Conservation (phyloP, 805 yeast species). For the Sugiyamaella floridensis region DNA sequence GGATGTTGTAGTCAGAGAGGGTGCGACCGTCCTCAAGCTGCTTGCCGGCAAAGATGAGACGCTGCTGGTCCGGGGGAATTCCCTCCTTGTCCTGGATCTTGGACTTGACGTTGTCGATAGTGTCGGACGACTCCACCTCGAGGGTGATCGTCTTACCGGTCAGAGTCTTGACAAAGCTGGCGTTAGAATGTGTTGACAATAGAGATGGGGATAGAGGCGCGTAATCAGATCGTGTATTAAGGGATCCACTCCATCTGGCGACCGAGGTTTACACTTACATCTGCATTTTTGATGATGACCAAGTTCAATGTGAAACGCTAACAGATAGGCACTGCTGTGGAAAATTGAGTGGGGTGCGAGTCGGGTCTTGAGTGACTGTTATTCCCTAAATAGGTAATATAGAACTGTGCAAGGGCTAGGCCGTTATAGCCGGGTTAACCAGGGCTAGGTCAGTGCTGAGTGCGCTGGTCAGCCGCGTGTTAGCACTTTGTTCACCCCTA, state of each 20-base stretch:
- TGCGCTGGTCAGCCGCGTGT: too few species aligned
- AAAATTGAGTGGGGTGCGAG: neutral
- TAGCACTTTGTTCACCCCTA: too few species aligned
- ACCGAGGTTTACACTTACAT: neutral
- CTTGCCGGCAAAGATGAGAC: conserved; percentile 99
- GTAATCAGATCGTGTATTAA: too few species aligned
- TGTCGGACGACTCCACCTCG: conserved; percentile 98
- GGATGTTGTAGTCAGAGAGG: conserved; percentile 98
- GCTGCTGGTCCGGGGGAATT: conserved; percentile 99
- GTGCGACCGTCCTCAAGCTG: conserved; percentile 99
- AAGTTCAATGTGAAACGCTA: neutral
- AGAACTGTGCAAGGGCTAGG: too few species aligned
- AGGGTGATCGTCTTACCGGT: conserved; percentile 53
- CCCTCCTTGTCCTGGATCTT: conserved; percentile 99
- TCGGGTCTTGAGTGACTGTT: neutral
- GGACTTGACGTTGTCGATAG: conserved; percentile 97
- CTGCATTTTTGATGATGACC: conserved; percentile 3
- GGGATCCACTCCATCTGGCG: too few species aligned
- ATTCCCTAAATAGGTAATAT: neutral
- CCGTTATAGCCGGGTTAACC: too few species aligned
- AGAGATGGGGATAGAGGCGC: neutral
- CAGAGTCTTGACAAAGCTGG: conserved; percentile 32
- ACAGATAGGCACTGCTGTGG: neutral
- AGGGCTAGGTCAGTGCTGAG: too few species aligned
- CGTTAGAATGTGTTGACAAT: neutral